Percentiles rank a stretch among this genome's conserved stretches.
Evolutionary conservation across 129 eudicot species (phyloP).

Genomic region (Arctium lappa): DNA sequence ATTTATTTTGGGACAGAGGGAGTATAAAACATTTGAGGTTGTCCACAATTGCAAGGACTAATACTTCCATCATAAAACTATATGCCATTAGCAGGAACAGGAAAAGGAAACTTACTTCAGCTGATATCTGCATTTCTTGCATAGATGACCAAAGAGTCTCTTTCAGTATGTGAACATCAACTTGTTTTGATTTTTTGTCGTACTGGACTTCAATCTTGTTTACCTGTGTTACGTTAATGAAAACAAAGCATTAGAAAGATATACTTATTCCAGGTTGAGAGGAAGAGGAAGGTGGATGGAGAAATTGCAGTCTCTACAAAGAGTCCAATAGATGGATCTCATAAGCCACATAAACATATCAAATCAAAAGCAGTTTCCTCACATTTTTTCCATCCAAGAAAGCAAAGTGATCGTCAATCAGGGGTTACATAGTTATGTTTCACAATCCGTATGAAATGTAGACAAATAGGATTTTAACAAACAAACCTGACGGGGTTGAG

Average conservation of each 20-base stretch:
- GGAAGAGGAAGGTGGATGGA: no score
- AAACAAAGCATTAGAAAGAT: constrained; percentile 1
- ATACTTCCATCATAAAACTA: background rate
- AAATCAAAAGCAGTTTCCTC: background rate
- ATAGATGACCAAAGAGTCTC: constrained; percentile 75
- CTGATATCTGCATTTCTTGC: constrained; percentile 40
- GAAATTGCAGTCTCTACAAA: background rate
- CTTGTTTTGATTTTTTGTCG: constrained; percentile 84
- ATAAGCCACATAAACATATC: background rate
- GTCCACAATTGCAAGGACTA: background rate
- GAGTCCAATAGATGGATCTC: background rate
- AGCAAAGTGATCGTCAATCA: no score
- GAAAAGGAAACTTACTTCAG: constrained; percentile 36
- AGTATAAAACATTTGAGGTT: background rate
- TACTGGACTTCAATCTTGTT: constrained; percentile 70
- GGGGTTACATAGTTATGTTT: background rate
- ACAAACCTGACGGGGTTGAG: constrained; percentile 95
- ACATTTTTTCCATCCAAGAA: background rate
- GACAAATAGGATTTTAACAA: background rate
- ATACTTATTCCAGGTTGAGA: background rate
- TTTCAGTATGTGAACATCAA: constrained; percentile 86
- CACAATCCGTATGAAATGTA: background rate
- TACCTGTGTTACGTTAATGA: constrained; percentile 40
- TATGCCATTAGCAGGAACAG: constrained; percentile 7
- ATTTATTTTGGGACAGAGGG: background rate